phyloP scores from a whole-genome alignment of 2,329 filamentous ascomycete genomes.

The Colletotrichum coccodes region DNA sequence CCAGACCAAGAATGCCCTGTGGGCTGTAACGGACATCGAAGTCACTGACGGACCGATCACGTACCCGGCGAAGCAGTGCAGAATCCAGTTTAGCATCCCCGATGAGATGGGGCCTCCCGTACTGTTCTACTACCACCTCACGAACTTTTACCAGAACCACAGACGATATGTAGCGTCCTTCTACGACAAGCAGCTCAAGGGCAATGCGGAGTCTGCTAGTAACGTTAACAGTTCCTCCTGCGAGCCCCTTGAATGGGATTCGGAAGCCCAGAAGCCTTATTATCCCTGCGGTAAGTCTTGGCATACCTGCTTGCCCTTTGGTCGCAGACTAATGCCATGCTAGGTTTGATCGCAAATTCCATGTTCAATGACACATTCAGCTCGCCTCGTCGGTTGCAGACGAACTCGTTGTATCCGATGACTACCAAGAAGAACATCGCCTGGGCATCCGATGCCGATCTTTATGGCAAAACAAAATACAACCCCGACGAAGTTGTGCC shows the following conservation, averaged over 20 bases:
- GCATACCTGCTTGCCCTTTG: neutral
- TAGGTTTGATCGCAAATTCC: constrained; percentile 89
- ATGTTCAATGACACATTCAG: constrained; percentile 94
- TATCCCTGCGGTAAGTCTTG: constrained; percentile 77
- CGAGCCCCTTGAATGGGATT: constrained; percentile 72
- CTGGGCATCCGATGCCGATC: constrained; percentile 83
- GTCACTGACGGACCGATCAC: constrained; percentile 49
- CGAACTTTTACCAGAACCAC: constrained; percentile 99
- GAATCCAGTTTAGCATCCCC: constrained; percentile 81
- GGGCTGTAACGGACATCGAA: constrained; percentile 52
- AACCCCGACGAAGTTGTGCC: constrained; percentile 74
- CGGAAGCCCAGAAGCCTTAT: constrained; percentile 72
- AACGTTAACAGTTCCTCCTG: constrained; percentile 78
- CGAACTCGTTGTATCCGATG: constrained; percentile 75
- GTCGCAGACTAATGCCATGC: neutral
- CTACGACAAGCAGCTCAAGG: constrained; percentile 82
- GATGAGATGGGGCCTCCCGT: constrained; percentile 84
- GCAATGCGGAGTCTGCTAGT: constrained; percentile 67
- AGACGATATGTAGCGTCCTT: constrained; percentile 94
- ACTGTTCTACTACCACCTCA: constrained; percentile 93
- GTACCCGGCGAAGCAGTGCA: constrained; percentile 67
- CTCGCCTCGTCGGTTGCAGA: constrained; percentile 66
- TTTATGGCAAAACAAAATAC: constrained; percentile 81
- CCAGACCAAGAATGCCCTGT: constrained; percentile 49
- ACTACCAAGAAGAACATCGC: constrained; percentile 79